phyloP scores from a whole-genome alignment of 83 land plant species.

The Diphasiastrum complanatum region DNA sequence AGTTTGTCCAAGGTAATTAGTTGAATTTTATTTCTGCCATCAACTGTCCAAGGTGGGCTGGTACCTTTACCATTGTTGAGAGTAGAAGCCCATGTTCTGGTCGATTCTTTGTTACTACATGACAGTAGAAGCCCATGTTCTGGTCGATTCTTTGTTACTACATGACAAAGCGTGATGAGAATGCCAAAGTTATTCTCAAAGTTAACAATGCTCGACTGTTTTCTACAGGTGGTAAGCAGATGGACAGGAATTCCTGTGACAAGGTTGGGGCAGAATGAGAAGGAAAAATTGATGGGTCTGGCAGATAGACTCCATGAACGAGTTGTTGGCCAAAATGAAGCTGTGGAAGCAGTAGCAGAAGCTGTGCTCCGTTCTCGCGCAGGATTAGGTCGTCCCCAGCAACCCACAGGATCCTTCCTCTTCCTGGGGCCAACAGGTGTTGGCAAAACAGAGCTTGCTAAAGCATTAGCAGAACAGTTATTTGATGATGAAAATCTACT shows the following conservation, averaged over 20 bases:
- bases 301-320: constrained; percentile 77
- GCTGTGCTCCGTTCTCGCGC: constrained; percentile 92
- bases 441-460: constrained; percentile 80
- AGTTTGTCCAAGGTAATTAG: background rate
- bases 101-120: too few species aligned
- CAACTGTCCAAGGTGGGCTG: too few species aligned
- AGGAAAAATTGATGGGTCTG: constrained; percentile 72
- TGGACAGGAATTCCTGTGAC: constrained; percentile 69
- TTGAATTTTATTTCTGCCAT: too few species aligned
- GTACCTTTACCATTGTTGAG: too few species aligned
- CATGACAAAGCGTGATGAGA: constrained; percentile 42
- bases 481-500: constrained; percentile 70
- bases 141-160: too few species aligned
- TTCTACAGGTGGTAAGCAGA: constrained; percentile 72
- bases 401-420: constrained; percentile 89
- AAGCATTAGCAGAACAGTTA: constrained; percentile 71
- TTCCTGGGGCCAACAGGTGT: constrained; percentile 87
- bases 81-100: too few species aligned
- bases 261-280: constrained; percentile 55
- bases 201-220: background rate
- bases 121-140: too few species aligned
- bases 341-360: constrained; percentile 91
- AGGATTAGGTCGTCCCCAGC: constrained; percentile 87
- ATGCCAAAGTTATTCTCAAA: background rate
- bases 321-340: constrained; percentile 92